Base-by-base conservation (phyloP, 2,329 filamentous ascomycete genomes). In the Apiospora koreana region DNA sequence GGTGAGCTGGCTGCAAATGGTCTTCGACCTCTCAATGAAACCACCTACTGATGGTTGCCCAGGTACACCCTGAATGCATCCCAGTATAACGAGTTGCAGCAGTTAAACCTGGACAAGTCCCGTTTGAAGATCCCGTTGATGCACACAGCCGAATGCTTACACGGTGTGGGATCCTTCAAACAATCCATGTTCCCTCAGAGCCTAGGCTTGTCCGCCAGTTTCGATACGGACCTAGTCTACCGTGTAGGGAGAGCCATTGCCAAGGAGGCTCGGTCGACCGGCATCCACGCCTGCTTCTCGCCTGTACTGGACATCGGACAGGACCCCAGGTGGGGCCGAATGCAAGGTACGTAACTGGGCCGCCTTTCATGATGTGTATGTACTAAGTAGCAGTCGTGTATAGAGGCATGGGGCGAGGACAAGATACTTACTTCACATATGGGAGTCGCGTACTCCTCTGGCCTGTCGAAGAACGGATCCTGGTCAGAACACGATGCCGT, bases 321-420 rank as follows among this genome's bases (percentile, higher is more conserved):
- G 65, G 83, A 84, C 62, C 81, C 82, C 2, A 75, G 83, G 69
- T 85, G 82, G 82, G 83, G 83, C 7, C 78, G 83, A 65, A 78
- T 80, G 80, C 82, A 84, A 75, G 80, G 80, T 80, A 73, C 35
- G 73, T 42, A 3, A 16, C 10, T 48, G 9, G 41, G 8, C 23
- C 68, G 35, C 35, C 9, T 42, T 16, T n/a, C n/a, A n/a, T n/a
- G n/a, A 65, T 67, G 65, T n/a, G 46, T 28, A 16, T 10, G 21
- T 25, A n/a, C 54, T 16, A 41, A 70, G 38, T 73, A n/a, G 73
- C 31, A 2, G 1, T 4, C 2, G 18, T 14, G 16, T 42, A 45
- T 42, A 80, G 83, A 85, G 75, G 81, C 80, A n/a, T 85, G 83
- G 83, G 83, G 83, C 0, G 83, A 85, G 69, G 83, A 85, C 71